A percentile compares a stretch with the other conserved stretches of the same genome.
Evolutionary conservation across 495 filamentous ascomycete species (phyloP).

Genomic region (Neurospora sp.): DNA sequence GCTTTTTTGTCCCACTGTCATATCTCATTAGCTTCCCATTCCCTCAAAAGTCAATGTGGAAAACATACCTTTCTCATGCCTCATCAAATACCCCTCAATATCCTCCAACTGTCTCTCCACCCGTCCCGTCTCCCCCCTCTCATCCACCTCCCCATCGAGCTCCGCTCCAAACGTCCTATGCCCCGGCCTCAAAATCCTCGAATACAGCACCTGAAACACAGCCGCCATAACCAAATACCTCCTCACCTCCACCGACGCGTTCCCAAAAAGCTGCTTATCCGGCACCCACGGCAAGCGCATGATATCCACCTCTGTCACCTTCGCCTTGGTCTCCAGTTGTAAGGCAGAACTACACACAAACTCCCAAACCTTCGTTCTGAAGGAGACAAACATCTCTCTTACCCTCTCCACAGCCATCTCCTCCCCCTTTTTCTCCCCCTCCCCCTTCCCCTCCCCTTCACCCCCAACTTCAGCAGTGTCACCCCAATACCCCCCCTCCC

Average conservation of each 20-base stretch:
- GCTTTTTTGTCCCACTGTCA: not conserved
- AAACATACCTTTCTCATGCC: not conserved
- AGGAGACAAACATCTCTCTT: fast-evolving
- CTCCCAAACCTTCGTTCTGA: not conserved
- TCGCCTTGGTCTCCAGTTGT: not conserved
- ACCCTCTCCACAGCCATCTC: not conserved
- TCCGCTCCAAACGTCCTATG: constrained; percentile 4
- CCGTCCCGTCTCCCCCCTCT: not conserved
- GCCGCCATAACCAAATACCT: constrained; percentile 5
- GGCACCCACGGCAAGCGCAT: not conserved
- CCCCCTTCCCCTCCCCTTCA: not conserved
- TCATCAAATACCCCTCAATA: not conserved
- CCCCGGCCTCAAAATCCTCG: constrained; percentile 8
- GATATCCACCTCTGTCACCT: not conserved
- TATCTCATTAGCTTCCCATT: not conserved
- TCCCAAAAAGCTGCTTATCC: not conserved
- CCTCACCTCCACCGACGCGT: not conserved
- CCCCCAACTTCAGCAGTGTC: not conserved
- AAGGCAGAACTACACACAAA: not conserved
- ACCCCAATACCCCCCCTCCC: not conserved
- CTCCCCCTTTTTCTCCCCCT: not conserved
- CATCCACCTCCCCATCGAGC: not conserved
- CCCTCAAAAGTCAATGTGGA: too few species aligned
- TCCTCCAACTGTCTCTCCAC: not conserved
- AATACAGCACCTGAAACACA: constrained; percentile 9